Conservation (phyloP, 2,329 filamentous ascomycete species). For the Ceratocystis eucalypticola region DNA sequence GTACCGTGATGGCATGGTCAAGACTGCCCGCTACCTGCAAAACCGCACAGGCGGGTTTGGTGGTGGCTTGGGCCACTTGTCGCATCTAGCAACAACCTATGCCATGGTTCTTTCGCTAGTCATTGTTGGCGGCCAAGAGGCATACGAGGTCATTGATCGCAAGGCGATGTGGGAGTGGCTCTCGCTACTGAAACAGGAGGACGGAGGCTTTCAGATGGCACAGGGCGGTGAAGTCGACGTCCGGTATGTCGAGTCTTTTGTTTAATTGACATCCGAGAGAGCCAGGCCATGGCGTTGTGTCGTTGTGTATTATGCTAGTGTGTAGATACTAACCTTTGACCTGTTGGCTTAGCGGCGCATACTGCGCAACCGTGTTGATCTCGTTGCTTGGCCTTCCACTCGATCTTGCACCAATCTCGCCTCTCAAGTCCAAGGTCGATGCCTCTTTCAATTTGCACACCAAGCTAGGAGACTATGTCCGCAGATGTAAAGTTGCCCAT, state of each 20-base stretch:
- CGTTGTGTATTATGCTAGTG: neutral
- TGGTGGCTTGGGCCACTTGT: slow-evolving; percentile 80
- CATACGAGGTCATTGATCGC: slow-evolving; percentile 65
- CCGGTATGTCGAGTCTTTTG: slow-evolving; percentile 40
- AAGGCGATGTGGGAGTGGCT: slow-evolving; percentile 85
- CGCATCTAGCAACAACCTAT: slow-evolving; percentile 82
- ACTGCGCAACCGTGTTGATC: slow-evolving; percentile 76
- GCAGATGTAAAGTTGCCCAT: slow-evolving; percentile 49
- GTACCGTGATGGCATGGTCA: slow-evolving; percentile 56
- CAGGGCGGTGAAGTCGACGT: slow-evolving; percentile 85
- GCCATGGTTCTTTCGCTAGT: slow-evolving; percentile 66
- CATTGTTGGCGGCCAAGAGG: slow-evolving; percentile 61
- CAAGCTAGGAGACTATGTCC: slow-evolving; percentile 61
- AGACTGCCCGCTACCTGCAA: slow-evolving; percentile 69
- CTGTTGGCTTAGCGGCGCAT: slow-evolving; percentile 52
- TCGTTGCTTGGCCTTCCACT: slow-evolving; percentile 73
- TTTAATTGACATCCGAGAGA: neutral
- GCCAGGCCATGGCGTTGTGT: neutral
- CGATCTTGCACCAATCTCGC: slow-evolving; percentile 36
- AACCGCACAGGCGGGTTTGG: slow-evolving; percentile 77
- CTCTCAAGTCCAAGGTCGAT: slow-evolving; percentile 15
- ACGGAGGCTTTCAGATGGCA: slow-evolving; percentile 82
- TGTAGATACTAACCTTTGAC: slow-evolving; percentile 5
- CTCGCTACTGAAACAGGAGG: slow-evolving; percentile 67
- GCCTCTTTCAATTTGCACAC: slow-evolving; percentile 15